Percentiles rank a stretch among this genome's conserved stretches.
phyloP scores from a whole-genome alignment of 129 eudicot species.

The Pulicaria dysenterica region DNA sequence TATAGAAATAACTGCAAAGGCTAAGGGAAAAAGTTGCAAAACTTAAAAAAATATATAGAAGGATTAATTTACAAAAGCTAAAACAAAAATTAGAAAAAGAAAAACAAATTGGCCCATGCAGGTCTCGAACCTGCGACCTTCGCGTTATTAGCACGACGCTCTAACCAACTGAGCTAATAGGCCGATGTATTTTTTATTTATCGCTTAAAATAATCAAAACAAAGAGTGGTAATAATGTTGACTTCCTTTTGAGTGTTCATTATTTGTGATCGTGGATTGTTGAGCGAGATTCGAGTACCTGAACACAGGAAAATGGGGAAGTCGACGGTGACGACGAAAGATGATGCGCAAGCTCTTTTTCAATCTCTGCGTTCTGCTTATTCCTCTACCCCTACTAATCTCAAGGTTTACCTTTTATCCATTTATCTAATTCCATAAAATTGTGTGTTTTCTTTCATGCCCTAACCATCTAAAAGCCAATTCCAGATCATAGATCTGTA shows the following conservation, averaged over 20 bases:
- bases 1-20: no score
- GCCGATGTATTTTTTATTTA: no score
- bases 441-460: not conserved
- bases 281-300: not conserved
- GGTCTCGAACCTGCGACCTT: slow-evolving; percentile 98
- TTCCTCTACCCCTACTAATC: slow-evolving; percentile 70
- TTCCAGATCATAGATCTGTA: slow-evolving; percentile 83
- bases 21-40: no score
- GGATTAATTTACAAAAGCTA: no score
- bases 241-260: not conserved
- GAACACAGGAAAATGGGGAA: slow-evolving; percentile 13
- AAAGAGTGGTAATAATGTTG: no score
- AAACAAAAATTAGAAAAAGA: no score
- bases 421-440: not conserved
- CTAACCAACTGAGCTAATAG: slow-evolving; percentile 96
- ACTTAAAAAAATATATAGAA: no score
- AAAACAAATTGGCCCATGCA: slow-evolving; percentile 61
- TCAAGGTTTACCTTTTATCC: slow-evolving; percentile 51
- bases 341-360: slow-evolving; percentile 76
- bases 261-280: not conserved
- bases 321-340: slow-evolving; percentile 38
- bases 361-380: slow-evolving; percentile 85
- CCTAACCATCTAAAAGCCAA: not conserved
- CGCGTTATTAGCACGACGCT: slow-evolving; percentile 97
- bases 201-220: no score